phyloP scores from a whole-genome alignment of 306 rosid genomes.

The Corylus avellana region DNA sequence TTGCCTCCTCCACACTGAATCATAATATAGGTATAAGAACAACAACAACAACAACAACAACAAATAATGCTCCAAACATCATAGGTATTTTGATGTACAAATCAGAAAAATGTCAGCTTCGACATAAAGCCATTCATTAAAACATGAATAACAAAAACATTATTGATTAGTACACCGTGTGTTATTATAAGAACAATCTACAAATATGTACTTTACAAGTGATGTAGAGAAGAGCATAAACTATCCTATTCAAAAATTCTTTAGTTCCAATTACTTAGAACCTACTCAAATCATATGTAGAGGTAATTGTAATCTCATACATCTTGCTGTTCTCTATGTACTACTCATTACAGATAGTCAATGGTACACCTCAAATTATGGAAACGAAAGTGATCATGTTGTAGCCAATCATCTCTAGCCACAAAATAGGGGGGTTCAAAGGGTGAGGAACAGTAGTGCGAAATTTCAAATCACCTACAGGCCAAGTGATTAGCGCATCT shows the following conservation, averaged over 20 bases:
- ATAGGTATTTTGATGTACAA: neutral
- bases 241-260: neutral
- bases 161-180: neutral
- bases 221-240: neutral
- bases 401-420: too few relatives aligned
- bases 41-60: neutral
- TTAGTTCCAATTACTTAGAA: too few relatives aligned
- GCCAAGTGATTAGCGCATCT: too few relatives aligned
- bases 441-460: too few relatives aligned
- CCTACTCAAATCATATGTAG: too few relatives aligned
- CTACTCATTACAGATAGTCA: neutral
- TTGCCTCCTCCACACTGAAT: conserved; percentile 84
- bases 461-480: too few relatives aligned
- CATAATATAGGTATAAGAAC: conserved; percentile 8
- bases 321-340: too few relatives aligned
- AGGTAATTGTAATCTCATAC: too few relatives aligned
- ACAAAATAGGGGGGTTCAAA: too few relatives aligned
- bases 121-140: neutral
- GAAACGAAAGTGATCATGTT: neutral
- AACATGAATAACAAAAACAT: neutral
- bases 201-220: neutral
- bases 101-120: neutral
- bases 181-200: neutral
- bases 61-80: neutral
- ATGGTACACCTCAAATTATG: neutral